Evolutionary conservation across 2,329 filamentous ascomycete genomes (phyloP), one percentile per base, ranked within the genome.

Genomic region (Exserohilum turcica): DNA sequence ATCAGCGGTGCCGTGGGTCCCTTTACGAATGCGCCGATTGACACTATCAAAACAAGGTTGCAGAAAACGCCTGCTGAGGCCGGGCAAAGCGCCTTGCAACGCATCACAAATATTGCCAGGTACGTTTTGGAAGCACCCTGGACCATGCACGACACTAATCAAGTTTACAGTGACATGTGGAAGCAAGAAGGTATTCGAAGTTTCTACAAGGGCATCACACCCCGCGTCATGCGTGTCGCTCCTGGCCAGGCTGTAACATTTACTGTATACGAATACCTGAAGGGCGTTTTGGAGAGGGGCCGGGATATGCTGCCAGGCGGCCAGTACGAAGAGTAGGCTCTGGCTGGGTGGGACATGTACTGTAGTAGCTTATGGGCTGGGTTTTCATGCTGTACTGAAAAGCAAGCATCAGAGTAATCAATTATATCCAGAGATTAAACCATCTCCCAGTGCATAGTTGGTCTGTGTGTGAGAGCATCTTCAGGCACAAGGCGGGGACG

Each of bases 201-300:
- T 42, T 99, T 99, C 79, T 99, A 96, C 82, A 97, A 97, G 84
- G 94, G 94, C 68, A 99, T 99, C 77, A 99, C 94, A 40, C 94
- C 94, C 6, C 86, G 94, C 67, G 90, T 99, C 65, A 97, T 97
- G 92, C 86, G 94, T 70, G 94, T 99, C 48, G 94, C 94, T 21
- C 94, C 94, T 6, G 94, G 94, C 40, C 94, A 99, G 80, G 94
- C 86, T 15, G 86, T 89, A 38, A 89, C 86, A 2, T 89, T 89
- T 65, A 87, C 79, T 15, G 79, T 81, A 15, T 82, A 82, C 54
- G 79, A 82, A 61, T 81, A 79, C 50, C 58, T 82, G 52, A 81
- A 80, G 67, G 75, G 71, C n/a, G 64, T 80, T 5, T 60, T 82
- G 37, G 79, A 83, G 70, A 79, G 74, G 66, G 63, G 71, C 3